Base-by-base conservation (phyloP, 257 asterid species). In the Solanum tarapatanum region DNA sequence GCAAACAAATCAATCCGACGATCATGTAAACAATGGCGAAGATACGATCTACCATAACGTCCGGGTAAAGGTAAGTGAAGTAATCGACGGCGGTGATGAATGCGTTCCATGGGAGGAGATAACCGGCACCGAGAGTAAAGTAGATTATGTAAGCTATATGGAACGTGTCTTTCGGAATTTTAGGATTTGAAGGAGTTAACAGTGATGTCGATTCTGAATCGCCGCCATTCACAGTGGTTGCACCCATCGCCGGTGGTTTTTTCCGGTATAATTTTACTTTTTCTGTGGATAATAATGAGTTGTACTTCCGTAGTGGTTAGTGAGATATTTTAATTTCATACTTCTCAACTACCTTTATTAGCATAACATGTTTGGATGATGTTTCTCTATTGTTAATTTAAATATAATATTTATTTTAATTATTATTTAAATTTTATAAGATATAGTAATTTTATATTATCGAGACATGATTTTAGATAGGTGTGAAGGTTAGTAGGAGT, bases 21-120 rank as follows among this genome's bases (percentile, higher is more conserved):
- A 90, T 75, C 98, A 94, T 96, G 91, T 95, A 94, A 3, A 90
- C 97, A 3, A 95, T 68, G 32, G 92, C 92, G 92, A 94, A 95
- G 1, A 95, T 94, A 1, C 99, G 93, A 88, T 96, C 98, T 45
- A 95, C 96, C 60, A 97, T 90, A 3, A 90, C 94, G 14, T 88
- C 98, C 2, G 99, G 99, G 90, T 96, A 96, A 58, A 96, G 98
- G 92, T 92, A 93, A 72, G 90, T 58, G 93, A 96, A 96, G 92
- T 96, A 96, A 92, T 96, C 99, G 73, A 96, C 98, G 93, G 98
- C 98, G 10, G 98, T 96, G 95, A 95, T 93, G 96, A 96, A 95
- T 24, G 99, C 98, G 89, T 96, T 96, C 99, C 99, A 96, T 36
- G 98, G 98, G 84, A 96, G 91, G 68, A 96, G 98, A 77, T 96